Base-by-base conservation (phyloP, 148 eudicot species). In the Limonium bicolor region DNA sequence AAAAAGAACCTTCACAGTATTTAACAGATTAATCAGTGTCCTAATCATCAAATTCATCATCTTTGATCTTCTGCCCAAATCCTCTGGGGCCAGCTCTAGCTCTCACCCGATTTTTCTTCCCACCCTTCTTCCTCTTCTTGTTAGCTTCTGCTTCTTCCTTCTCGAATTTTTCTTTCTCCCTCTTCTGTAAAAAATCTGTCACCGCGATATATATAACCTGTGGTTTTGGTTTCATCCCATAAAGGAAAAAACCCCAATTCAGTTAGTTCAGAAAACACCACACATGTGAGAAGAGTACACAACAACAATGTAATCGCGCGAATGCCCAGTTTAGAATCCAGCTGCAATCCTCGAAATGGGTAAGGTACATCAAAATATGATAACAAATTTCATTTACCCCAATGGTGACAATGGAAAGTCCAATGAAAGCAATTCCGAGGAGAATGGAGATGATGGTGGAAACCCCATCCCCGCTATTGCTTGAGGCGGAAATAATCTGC, bases 171-270 rank as follows among this genome's bases (percentile, higher is more conserved):
- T 87, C 96, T 26, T 51, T 67, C 67, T 82, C 96, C 72, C 96
- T 82, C 39, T 76, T 87, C 76, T 56, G 73, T 69, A 87, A 65
- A 65, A 71, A 82, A 55, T 87, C 96, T 27, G 96, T 71, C 68
- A 87, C 96, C 4, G 58, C 88, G 29, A 87, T 72, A 65, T 78
- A 87, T 58, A 73, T 41, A 27, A 84, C 88, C 94, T 84, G 71
- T 26, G 22, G 21, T 36, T 21, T 4, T 29, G 32, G 40, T 24
- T 51, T 51, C 43, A 20, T 11, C 32, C 21, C 31, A 46, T 26
- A 50, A 32, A 46, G 9, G 34, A 31, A 9, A 27, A 32, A 20
- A 35, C 6, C 10, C 20, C 42, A n/a, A n/a, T n/a, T n/a, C n/a
- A n/a, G n/a, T n/a, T n/a, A n/a, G n/a, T n/a, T n/a, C n/a, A n/a